Percentiles rank a stretch among this genome's conserved stretches.
phyloP scores from a whole-genome alignment of 306 rosid species.

The Medicago ruthenica region DNA sequence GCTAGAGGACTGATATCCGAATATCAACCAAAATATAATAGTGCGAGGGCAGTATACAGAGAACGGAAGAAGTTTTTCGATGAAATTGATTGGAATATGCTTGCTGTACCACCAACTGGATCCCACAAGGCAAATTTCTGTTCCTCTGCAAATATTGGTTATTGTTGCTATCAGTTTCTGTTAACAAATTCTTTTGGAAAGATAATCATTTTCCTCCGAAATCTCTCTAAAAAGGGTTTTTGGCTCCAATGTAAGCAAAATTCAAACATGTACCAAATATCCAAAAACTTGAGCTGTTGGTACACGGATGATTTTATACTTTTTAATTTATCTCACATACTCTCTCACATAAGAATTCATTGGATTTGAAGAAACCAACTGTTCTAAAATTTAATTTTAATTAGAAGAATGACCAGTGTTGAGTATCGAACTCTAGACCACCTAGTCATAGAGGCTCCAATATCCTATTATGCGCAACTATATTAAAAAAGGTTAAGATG shows the following conservation, averaged over 20 bases:
- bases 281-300: not conserved
- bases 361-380: too few species aligned
- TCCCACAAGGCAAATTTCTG: conserved; percentile 71
- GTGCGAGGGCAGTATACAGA: conserved; percentile 95
- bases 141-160: conserved; percentile 36
- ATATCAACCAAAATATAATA: conserved; percentile 85
- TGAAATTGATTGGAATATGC: conserved; percentile 90
- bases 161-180: not conserved
- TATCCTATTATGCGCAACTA: not conserved
- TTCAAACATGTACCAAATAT: not conserved
- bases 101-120: conserved; percentile 96
- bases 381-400: too few species aligned
- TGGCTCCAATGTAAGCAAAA: not conserved
- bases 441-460: conserved; percentile 15
- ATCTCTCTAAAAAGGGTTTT: not conserved
- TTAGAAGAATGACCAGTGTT: not conserved
- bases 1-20: conserved; percentile 94
- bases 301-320: not conserved
- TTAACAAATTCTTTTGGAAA: not conserved
- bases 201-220: not conserved
- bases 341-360: not conserved
- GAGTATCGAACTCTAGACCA: not conserved
- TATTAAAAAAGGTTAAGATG: not conserved
- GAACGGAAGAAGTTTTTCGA: conserved; percentile 91
- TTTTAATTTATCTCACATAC: not conserved